Conservation (phyloP, 306 rosid species). For the Hylodesmum podocarpum region DNA sequence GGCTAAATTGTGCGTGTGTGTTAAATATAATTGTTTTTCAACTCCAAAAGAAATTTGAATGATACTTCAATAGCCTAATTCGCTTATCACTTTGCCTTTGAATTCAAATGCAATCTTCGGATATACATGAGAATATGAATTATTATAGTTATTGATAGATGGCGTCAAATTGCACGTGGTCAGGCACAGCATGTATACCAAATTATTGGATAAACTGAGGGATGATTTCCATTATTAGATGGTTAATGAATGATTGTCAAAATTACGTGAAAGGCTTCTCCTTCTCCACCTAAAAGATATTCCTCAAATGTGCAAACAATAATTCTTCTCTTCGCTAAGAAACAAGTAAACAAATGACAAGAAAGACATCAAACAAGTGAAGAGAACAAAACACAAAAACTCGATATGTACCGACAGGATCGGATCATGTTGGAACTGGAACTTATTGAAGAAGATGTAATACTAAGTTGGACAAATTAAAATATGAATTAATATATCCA, state of each 20-base stretch:
- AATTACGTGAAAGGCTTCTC: constrained; percentile 20
- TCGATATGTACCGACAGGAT: constrained; percentile 25
- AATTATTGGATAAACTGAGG: constrained; percentile 21
- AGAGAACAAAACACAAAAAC: background rate
- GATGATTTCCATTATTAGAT: constrained; percentile 29
- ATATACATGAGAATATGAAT: background rate
- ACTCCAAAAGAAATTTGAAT: background rate
- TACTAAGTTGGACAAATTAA: background rate
- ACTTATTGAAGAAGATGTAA: background rate
- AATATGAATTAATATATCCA: background rate
- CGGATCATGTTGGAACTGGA: constrained; percentile 4
- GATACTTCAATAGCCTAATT: background rate
- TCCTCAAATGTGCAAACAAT: background rate
- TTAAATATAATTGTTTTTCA: background rate
- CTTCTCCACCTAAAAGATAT: constrained; percentile 20
- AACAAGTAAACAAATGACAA: constrained; percentile 2
- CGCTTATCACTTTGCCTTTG: background rate
- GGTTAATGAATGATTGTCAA: constrained; percentile 12
- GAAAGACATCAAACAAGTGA: background rate
- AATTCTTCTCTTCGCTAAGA: background rate
- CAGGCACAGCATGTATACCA: background rate
- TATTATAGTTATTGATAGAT: no score
- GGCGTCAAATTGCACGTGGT: constrained; percentile 8
- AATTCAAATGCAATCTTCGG: background rate
- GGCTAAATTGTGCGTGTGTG: background rate